Base-by-base conservation (phyloP, 352 stramenopile genomes). In the Globisporangium lucens region DNA sequence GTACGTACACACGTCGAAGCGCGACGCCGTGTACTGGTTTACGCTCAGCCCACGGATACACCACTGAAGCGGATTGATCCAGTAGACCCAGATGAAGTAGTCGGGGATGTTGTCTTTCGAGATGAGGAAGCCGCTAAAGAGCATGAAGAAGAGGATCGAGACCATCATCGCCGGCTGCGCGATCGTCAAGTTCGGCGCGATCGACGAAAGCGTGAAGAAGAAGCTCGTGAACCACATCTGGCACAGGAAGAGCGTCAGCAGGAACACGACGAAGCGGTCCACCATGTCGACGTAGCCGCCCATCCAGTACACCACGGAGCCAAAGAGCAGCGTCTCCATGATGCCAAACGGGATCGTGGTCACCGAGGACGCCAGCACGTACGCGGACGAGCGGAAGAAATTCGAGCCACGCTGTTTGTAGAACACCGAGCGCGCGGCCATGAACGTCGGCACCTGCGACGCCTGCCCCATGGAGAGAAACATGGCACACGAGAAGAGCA, bases 231-330 rank as follows among this genome's bases (percentile, higher is more conserved):
- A 92, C 67, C 75, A 79, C 61, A 93, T 78, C 58, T 93, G 82
- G 49, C 75, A 82, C 49, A 92, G 36, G 65, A 94, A 80, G 2
- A 93, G 78, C 41, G 80, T 85, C n/a, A 85, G 24, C 13, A 90
- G 36, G 67, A 93, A 95, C 8, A 80, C 74, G 20, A 85, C 24
- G 68, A 90, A 95, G 9, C 69, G 64, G 35, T 76, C 72, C 1
- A 52, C 72, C 4, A 80, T 43, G 0, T 68, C 65, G 0, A 87
- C 79, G 61, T 97, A 89, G 29, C 92, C 92, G 43, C 91, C 79
- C 77, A 97, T 93, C 81, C 87, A 98, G 70, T 98, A 98, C 7
- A 97, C 68, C 36, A 97, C 70, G 1, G 82, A 88, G n/a, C 89
- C 88, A 69, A 96, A 97, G 1, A 96, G 66, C 8, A 96, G 27